Percentiles rank a stretch among this genome's conserved stretches.
These are phyloP conservation scores for Raphanus raphanistrum DNA, from an alignment of 345 rosid species.

Conservation along the genomic window DNA sequence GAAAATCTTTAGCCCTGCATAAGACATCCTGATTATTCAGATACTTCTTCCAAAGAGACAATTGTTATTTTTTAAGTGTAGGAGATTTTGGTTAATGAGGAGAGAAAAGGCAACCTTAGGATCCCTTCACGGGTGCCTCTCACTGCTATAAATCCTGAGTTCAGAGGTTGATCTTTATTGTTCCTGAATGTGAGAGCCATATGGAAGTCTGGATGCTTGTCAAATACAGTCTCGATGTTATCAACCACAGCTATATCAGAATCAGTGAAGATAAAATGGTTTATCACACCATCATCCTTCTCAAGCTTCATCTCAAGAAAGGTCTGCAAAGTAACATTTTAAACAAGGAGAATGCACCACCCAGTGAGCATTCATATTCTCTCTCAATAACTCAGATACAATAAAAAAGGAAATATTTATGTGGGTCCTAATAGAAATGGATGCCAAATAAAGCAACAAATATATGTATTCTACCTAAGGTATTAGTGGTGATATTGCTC, in stretches of 20 bases:
- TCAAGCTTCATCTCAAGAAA: constrained; percentile 66
- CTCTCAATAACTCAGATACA: background rate
- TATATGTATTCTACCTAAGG: constrained; percentile 52
- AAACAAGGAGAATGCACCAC: background rate
- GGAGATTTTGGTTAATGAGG: constrained; percentile 8
- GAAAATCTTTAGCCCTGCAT: constrained; percentile 77
- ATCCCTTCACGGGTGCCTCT: constrained; percentile 82
- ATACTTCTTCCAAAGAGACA: background rate
- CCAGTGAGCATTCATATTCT: background rate
- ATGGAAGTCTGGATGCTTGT: constrained; percentile 58
- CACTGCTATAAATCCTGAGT: constrained; percentile 92
- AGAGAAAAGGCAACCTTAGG: constrained; percentile 52
- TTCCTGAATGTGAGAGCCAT: constrained; percentile 90
- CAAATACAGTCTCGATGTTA: constrained; percentile 64
- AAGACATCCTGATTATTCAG: background rate
- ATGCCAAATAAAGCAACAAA: constrained; percentile 5
- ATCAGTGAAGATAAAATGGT: constrained; percentile 82
- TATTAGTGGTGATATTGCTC: constrained; percentile 53
- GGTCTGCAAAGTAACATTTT: constrained; percentile 42
- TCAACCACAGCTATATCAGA: constrained; percentile 83
- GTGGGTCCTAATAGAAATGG: background rate
- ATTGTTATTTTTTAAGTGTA: background rate
- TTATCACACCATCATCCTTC: constrained; percentile 46
- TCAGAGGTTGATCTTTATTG: constrained; percentile 91
- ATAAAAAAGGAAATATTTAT: background rate